Conservation (phyloP, 176 grass and related monocot genomes). For the Pharus latifolius region DNA sequence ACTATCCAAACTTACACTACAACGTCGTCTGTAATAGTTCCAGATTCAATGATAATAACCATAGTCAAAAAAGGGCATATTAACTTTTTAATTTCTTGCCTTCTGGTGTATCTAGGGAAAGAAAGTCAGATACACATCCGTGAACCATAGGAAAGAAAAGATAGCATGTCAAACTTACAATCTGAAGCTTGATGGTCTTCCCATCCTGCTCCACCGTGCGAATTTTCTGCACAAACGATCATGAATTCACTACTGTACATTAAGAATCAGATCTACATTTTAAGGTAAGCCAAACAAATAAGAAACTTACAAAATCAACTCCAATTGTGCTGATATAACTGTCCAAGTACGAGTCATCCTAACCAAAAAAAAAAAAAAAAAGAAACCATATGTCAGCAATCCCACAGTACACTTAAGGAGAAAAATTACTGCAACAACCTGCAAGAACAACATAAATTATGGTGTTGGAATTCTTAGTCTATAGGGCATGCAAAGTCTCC, state of each 20-base stretch:
- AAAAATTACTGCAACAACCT: neutral
- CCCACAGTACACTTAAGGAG: neutral
- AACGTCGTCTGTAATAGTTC: no score
- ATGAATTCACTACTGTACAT: neutral
- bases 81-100: no score
- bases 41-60: no score
- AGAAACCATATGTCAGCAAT: neutral
- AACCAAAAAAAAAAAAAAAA: neutral
- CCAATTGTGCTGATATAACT: conserved; percentile 49
- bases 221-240: conserved; percentile 35
- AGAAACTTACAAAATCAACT: conserved; percentile 38
- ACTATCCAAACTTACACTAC: no score
- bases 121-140: no score
- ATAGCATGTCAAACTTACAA: conserved; percentile 16
- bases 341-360: conserved; percentile 46
- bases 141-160: neutral
- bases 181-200: no score
- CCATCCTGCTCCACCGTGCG: conserved; percentile 43
- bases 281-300: neutral
- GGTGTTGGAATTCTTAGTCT: neutral
- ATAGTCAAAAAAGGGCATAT: no score
- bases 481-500: neutral
- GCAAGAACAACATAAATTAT: no score
- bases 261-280: neutral
- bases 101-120: no score